Base-by-base conservation (phyloP, 192 early-diverging fungal genomes). In the Kappamyces sp. region DNA sequence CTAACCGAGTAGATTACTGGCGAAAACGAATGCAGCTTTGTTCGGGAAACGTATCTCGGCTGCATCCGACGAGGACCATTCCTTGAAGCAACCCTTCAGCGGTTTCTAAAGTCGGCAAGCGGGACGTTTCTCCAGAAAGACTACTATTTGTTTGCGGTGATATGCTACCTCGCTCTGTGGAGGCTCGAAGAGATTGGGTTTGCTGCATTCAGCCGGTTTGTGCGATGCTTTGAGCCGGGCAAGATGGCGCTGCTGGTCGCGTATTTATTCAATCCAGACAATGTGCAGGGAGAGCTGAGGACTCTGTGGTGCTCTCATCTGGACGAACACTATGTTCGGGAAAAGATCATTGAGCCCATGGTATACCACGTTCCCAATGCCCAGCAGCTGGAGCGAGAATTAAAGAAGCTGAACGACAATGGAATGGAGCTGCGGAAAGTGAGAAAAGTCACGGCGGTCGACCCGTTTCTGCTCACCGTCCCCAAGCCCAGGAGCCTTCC, bases 61-160 rank as follows among this genome's bases (percentile, higher is more conserved):
- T 74, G 72, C 47, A 65, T 76, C 31, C 7, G 77, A 34, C 55
- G 75, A 49, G 42, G 60, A 36, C 55, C 57, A 52, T 47, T 66
- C 1, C 62, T 78, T 47, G 66, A 75, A 61, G 76, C 72, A 47
- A 68, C 73, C 3, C 39, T 75, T 12, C 47, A 51, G 2, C 37
- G 60, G 31, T 79, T 79, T 39, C 73, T 71, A 47, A 42, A 58
- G 38, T 15, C 57, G 12, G 71, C 65, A 2, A 71, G 71, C 6
- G 69, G 65, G 3, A 57, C 65, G 44, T 71, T 65, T 34, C 60
- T 79, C 3, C 40, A 64, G 33, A 55, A 51, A 37, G 73, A 75
- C n/a, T 73, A 72, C 60, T 66, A 73, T 51, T 58, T 74, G 6
- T 74, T 75, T 55, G 69, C 66, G 69, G 75, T 68, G 5, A 50